Evolutionary conservation across 1,284 basidiomycete species (phyloP).

Genomic region (Fomitopsis betulina): DNA sequence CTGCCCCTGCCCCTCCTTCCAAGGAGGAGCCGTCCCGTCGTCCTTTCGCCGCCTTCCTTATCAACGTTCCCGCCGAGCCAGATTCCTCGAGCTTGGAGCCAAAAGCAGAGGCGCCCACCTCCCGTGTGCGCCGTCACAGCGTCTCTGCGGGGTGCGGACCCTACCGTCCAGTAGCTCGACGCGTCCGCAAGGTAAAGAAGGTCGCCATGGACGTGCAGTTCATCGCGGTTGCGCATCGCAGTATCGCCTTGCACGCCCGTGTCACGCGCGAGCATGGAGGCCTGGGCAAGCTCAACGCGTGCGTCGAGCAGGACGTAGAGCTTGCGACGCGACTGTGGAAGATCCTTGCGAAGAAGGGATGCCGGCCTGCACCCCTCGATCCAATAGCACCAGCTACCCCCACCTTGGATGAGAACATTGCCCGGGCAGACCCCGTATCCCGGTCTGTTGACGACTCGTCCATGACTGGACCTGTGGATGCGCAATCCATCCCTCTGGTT

Average conservation of each 20-base stretch:
- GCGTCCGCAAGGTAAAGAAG: slow-evolving; percentile 31
- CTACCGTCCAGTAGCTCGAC: slow-evolving; percentile 22
- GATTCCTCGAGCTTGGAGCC: background rate
- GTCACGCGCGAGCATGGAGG: background rate
- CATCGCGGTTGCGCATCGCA: slow-evolving; percentile 36
- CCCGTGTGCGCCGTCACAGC: background rate
- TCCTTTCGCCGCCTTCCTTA: background rate
- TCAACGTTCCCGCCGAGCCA: background rate
- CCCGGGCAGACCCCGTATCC: background rate
- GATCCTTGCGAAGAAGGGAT: slow-evolving; percentile 28
- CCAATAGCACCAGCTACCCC: background rate
- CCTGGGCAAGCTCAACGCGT: slow-evolving; percentile 8
- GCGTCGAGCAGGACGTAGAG: slow-evolving; percentile 24
- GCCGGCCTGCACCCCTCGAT: slow-evolving; percentile 21
- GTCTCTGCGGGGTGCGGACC: slow-evolving; percentile 1
- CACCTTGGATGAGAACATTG: background rate
- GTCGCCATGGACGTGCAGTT: slow-evolving; percentile 35
- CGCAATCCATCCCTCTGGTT: slow-evolving; percentile 11
- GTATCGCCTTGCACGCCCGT: slow-evolving; percentile 25
- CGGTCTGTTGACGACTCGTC: background rate
- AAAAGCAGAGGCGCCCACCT: background rate
- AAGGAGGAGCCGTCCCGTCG: background rate
- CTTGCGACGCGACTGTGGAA: slow-evolving; percentile 29
- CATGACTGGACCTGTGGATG: slow-evolving; percentile 8
- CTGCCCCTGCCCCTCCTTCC: background rate